Base-by-base conservation (phyloP, 306 rosid genomes). In the Astragalus glycyphyllos region DNA sequence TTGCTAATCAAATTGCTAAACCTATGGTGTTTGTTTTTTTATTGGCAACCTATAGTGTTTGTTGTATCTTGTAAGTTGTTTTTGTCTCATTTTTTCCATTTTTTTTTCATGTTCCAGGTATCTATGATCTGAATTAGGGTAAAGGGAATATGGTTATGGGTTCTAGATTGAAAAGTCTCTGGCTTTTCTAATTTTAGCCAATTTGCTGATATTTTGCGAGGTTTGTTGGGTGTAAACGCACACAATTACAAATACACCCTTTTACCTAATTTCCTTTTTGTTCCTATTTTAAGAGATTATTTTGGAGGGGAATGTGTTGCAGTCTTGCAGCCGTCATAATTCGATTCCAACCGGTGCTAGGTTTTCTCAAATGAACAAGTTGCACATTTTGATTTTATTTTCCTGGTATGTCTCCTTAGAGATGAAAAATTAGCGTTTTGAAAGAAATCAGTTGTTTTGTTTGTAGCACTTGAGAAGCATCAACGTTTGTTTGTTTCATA, bases 71-170 rank as follows among this genome's bases (percentile, higher is more conserved):
- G 31, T 3, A 26, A 26, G 3, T 2, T 41, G 45, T 16, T 26
- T 26, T 8, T 41, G 66, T 8, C 9, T 38, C 6, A 14, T 6
- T 26, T 29, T 42, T 60, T n/a, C 17, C 5, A 7, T 10, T 20
- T 69, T 37, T 69, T 37, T 14, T 54, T 11, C 20, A 51, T 16
- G 54, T 3, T 11, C 20, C 65, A 60, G 55, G 56, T 64, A 41
- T 66, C 47, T 7, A 54, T 74, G 80, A 84, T 81, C 62, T 84
- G 77, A 71, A 72, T 44, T 68, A 67, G 54, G 58, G 37, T 9
- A 29, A 1, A 16, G 34, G 56, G 55, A 20, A 37, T 31, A 56
- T 46, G 47, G 23, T 15, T 42, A 61, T 1, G 5, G 26, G 64
- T 72, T 38, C 10, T 0, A 71, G 59, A 69, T 59, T 71, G 50